Evolutionary conservation across 768 basidiomycete species (phyloP), one percentile per base, ranked within the genome.

Genomic region (Tricholoma furcatifolium): DNA sequence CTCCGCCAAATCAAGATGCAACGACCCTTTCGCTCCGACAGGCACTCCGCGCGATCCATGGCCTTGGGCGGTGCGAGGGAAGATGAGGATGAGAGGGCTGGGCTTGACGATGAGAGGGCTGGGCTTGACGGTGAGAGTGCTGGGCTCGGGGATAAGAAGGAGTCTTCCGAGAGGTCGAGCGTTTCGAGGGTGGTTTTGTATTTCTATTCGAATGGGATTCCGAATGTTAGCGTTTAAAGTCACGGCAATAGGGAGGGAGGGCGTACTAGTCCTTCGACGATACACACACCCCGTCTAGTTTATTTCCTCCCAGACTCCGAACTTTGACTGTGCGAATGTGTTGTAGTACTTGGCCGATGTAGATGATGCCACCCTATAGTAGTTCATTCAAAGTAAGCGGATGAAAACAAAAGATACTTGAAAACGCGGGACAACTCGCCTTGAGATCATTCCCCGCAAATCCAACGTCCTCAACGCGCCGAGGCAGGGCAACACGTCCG

Each of bases 161-260:
- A 94, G 64, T 98, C 98, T 61, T 87, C 85, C 64, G 86, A 90
- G 45, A 99, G 68, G 67, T 99, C 97, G 1, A 99, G 80, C 1
- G 95, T 98, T 68, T 99, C 97, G 18, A 99, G 74, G 47, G 85
- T 83, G 2, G 89, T 82, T 63, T 99, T 99, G 65, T 96, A 97
- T 86, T 97, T 98, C 88, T 96, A 55, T 0, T 15, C 6, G 35
- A 6, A 9, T 17, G 40, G 95, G 56, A 0, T 14, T 8, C 14
- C n/a, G n/a, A n/a, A n/a, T n/a, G n/a, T n/a, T 44, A 35, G 5
- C 8, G 17, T 43, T 20, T 59, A 20, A n/a, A n/a, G n/a, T n/a
- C n/a, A n/a, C n/a, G n/a, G 4, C 54, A 0, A 41, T 12, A 44
- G 38, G 21, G 17, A 23, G 18, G n/a, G n/a, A n/a, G 34, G 43